Percentiles rank a stretch among this genome's conserved stretches.
phyloP scores from a whole-genome alignment of 163 green algal genomes.

The Coccomyxa subellipsoidea region DNA sequence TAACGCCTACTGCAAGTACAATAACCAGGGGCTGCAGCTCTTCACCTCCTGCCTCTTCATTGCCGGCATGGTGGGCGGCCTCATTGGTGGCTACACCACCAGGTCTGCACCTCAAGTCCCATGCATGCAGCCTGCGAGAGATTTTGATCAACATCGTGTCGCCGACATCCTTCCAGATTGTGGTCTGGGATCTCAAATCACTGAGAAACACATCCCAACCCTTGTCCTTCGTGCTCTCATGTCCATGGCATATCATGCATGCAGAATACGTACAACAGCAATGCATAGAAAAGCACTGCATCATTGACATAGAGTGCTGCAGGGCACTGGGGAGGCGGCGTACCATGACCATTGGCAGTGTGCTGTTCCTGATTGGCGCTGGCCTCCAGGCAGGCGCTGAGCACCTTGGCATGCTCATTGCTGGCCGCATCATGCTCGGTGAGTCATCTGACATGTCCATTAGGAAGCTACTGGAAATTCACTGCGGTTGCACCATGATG shows the following conservation, averaged over 20 bases:
- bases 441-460: too few species aligned
- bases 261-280: too few species aligned
- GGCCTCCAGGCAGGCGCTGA: conserved; percentile 39
- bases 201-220: too few species aligned
- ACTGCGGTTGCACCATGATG: too few species aligned
- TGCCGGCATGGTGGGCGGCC: neutral
- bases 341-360: conserved; percentile 15
- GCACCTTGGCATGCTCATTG: conserved; percentile 46
- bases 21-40: conserved; percentile 44
- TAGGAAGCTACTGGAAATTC: too few species aligned
- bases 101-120: neutral
- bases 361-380: conserved; percentile 48
- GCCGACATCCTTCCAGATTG: neutral
- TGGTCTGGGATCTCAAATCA: too few species aligned
- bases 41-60: conserved; percentile 47
- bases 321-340: neutral
- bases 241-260: too few species aligned
- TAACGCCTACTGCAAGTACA: conserved; percentile 18
- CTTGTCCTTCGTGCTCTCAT: too few species aligned
- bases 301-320: too few species aligned
- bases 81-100: conserved; percentile 4
- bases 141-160: neutral
- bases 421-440: conserved; percentile 53
- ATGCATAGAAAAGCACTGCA: too few species aligned
- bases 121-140: too few species aligned